phyloP scores from a whole-genome alignment of 1,284 basidiomycete species.

The Rhodotorula sp. region DNA sequence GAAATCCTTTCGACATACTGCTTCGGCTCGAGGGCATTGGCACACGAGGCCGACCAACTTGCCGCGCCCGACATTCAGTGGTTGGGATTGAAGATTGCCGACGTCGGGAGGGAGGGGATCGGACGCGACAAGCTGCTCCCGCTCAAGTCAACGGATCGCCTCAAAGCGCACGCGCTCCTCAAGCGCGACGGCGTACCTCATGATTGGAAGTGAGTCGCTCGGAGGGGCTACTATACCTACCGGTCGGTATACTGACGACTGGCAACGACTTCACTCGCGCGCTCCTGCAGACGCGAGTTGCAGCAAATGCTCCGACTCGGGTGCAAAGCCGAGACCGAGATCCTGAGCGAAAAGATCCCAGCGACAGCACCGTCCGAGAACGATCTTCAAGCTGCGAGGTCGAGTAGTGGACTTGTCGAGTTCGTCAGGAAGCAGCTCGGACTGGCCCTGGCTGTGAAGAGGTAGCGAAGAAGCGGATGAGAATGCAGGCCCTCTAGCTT shows the following conservation, averaged over 20 bases:
- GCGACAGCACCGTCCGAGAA: background rate
- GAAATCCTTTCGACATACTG: constrained; percentile 83
- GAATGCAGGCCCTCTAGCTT: background rate
- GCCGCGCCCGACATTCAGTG: constrained; percentile 68
- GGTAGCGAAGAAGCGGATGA: background rate
- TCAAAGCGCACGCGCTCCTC: constrained; percentile 71
- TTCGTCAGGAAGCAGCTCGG: background rate
- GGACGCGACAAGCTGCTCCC: constrained; percentile 64
- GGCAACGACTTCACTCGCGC: background rate
- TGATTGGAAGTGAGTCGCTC: constrained; percentile 65
- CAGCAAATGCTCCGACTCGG: constrained; percentile 71
- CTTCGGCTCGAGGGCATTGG: constrained; percentile 53
- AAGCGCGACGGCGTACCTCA: constrained; percentile 57
- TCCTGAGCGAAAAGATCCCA: constrained; percentile 53
- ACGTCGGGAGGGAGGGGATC: constrained; percentile 63
- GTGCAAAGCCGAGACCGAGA: constrained; percentile 85
- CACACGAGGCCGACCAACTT: constrained; percentile 64
- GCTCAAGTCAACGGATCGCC: constrained; percentile 68
- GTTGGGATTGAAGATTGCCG: constrained; percentile 71
- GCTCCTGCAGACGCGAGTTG: constrained; percentile 66
- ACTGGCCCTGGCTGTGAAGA: background rate
- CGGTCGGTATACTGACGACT: background rate
- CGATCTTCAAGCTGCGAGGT: background rate
- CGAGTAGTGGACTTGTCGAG: background rate
- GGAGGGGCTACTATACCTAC: background rate